A percentile compares a stretch with the other conserved stretches of the same genome.
These are phyloP conservation scores for Aspergillus leporis DNA, from an alignment of 495 filamentous ascomycete genomes.

Conservation along the genomic window DNA sequence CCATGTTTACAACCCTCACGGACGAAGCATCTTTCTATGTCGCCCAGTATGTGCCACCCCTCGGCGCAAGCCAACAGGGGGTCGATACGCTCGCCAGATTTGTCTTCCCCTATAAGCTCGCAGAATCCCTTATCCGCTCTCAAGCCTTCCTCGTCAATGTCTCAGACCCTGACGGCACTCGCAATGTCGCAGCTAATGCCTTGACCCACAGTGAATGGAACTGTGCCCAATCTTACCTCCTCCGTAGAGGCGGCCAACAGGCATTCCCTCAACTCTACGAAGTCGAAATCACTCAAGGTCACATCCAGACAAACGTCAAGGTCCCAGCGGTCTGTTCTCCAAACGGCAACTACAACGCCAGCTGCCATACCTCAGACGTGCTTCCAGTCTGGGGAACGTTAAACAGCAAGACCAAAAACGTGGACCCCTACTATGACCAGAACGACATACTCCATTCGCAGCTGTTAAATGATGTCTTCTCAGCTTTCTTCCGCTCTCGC, in stretches of 20 bases:
- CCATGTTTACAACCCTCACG: slow-evolving; percentile 30
- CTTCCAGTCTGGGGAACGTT: slow-evolving; percentile 34
- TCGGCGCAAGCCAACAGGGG: slow-evolving; percentile 16
- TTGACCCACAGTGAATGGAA: slow-evolving; percentile 30
- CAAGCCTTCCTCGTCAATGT: slow-evolving; percentile 19
- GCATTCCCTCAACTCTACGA: slow-evolving; percentile 27
- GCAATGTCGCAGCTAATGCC: slow-evolving; percentile 18
- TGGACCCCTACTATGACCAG: slow-evolving; percentile 25
- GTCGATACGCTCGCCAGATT: slow-evolving; percentile 18
- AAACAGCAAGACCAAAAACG: slow-evolving; percentile 31
- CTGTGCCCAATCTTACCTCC: slow-evolving; percentile 30
- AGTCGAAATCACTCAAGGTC: slow-evolving; percentile 26
- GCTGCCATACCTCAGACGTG: slow-evolving; percentile 32
- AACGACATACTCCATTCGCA: slow-evolving; percentile 27
- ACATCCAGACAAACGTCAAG: slow-evolving; percentile 21
- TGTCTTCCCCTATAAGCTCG: slow-evolving; percentile 21
- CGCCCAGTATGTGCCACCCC: slow-evolving; percentile 11
- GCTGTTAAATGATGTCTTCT: slow-evolving; percentile 32
- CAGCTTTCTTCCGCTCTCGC: slow-evolving; percentile 23
- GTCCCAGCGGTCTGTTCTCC: slow-evolving; percentile 30
- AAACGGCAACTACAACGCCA: slow-evolving; percentile 30
- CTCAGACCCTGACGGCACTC: slow-evolving; percentile 22
- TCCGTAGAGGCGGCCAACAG: slow-evolving; percentile 13
- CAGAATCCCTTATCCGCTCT: slow-evolving; percentile 16
- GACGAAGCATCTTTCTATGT: slow-evolving; percentile 30